Evolutionary conservation across 2,329 filamentous ascomycete genomes (phyloP).

Genomic region (Taxawa tesnikishii): DNA sequence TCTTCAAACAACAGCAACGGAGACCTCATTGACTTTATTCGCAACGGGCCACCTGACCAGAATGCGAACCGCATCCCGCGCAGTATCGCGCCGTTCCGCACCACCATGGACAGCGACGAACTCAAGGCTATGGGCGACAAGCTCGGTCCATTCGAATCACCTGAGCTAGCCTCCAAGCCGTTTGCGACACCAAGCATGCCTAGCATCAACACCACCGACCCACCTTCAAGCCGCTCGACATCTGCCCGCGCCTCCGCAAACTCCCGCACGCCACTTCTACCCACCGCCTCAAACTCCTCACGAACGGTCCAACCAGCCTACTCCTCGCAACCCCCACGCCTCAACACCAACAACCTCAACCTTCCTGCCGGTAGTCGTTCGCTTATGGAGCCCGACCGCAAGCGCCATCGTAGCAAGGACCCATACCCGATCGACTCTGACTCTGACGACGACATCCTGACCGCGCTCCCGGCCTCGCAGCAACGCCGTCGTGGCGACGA

Average conservation of each 20-base stretch:
- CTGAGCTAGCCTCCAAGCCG: background rate
- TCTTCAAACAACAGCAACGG: conserved; percentile 59
- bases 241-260: conserved; percentile 54
- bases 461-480: conserved; percentile 30
- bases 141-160: conserved; percentile 26
- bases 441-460: conserved; percentile 43
- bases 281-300: conserved; percentile 8
- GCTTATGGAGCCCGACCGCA: conserved; percentile 52
- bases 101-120: conserved; percentile 77
- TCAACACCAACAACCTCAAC: background rate
- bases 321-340: conserved; percentile 2
- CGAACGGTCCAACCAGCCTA: background rate
- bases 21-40: conserved; percentile 91
- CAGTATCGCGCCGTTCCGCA: conserved; percentile 72
- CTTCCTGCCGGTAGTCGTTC: too few relatives aligned
- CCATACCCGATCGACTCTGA: conserved; percentile 78
- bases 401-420: conserved; percentile 67
- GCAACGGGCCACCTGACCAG: conserved; percentile 59
- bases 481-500: conserved; percentile 39
- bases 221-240: conserved; percentile 8
- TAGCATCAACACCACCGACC: too few relatives aligned
- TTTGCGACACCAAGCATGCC: background rate
- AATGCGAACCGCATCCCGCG: conserved; percentile 63
- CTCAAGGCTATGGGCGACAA: conserved; percentile 31
- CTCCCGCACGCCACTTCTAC: conserved; percentile 59